Conservation (phyloP, 768 basidiomycete species). For the Xanthoconium purpureum region DNA sequence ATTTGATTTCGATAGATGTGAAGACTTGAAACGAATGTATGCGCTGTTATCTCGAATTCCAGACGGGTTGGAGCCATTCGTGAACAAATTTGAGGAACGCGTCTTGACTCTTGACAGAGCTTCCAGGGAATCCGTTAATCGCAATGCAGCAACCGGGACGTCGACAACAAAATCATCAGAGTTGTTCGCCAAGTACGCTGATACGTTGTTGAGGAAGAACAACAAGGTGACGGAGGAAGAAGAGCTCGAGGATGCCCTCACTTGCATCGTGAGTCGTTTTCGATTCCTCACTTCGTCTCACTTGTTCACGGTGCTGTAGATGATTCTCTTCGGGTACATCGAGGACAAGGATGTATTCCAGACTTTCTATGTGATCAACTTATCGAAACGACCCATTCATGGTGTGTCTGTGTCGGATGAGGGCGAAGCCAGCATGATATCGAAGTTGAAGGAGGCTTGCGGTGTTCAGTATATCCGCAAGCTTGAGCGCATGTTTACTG, state of each 20-base stretch:
- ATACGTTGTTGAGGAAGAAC: constrained; percentile 85
- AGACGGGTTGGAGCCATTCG: constrained; percentile 85
- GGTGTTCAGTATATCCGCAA: constrained; percentile 98
- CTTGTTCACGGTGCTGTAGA: constrained; percentile 46
- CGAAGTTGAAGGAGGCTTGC: constrained; percentile 93
- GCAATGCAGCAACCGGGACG: constrained; percentile 82
- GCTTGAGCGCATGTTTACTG: constrained; percentile 94
- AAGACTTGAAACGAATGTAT: constrained; percentile 95
- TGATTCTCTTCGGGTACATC: constrained; percentile 97
- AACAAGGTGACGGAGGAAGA: constrained; percentile 94
- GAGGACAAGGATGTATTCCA: constrained; percentile 99
- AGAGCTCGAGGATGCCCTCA: constrained; percentile 84
- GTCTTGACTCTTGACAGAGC: too few species aligned
- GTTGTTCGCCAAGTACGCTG: constrained; percentile 87
- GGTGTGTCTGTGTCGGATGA: constrained; percentile 92
- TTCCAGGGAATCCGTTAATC: constrained; percentile 92
- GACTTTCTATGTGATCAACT: constrained; percentile 92
- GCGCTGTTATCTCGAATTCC: constrained; percentile 85
- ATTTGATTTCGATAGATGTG: constrained; percentile 90
- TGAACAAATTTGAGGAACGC: constrained; percentile 92
- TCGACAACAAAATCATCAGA: constrained; percentile 87
- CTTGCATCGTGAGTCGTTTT: constrained; percentile 69
- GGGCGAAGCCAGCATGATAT: constrained; percentile 96
- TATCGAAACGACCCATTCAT: constrained; percentile 90
- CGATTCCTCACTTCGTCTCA: neutral